Base-by-base conservation (phyloP, 2,329 filamentous ascomycete species). In the Paradendryphiella salina region DNA sequence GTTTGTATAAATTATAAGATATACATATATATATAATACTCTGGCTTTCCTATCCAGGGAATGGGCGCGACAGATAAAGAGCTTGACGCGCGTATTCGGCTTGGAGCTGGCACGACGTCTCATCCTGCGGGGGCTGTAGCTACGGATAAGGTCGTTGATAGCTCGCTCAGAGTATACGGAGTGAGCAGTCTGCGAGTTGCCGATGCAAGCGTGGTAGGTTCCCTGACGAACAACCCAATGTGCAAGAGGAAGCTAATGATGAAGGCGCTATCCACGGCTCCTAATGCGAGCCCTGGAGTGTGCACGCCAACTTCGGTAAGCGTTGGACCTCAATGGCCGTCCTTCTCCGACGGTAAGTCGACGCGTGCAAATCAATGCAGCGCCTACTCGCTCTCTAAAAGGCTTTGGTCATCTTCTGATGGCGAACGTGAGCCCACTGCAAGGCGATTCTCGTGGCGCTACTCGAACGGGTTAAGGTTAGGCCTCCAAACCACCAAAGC, bases 51-150 rank as follows among this genome's bases (percentile, higher is more conserved):
- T 62, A 14, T 33, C 5, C 9, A 17, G 13, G 31, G 31, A 15
- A 79, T 0, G 64, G 62, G 0, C 67, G 72, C 37, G 56, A 82
- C 15, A 65, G 81, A 83, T 42, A 79, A 26, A 10, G 23, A 81
- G 42, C 72, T 85, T 15, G 69, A 73, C 75, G 13, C 73, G 76
- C 57, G 82, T 76, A 76, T 71, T 67, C 44, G 65, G 76, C 21
- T 77, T 67, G 18, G 69, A 75, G 14, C 70, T 60, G 3, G 36
- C 5, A 79, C 77, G 0, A 77, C 73, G 29, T 85, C 80, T 77
- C 83, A 85, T 60, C 82, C 82, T 78, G 80, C 75, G 0, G 79
- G 81, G 0, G 85, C 82, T 0, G 75, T 75, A 1, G 79, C 78
- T 66, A 85, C 85, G 82, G 83, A 82, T 0, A 76, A 70, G 53